Evolutionary conservation across 1,139 yeast species (phyloP), one percentile per base, ranked within the genome.

Genomic region (Lipomyces yarrowii): DNA sequence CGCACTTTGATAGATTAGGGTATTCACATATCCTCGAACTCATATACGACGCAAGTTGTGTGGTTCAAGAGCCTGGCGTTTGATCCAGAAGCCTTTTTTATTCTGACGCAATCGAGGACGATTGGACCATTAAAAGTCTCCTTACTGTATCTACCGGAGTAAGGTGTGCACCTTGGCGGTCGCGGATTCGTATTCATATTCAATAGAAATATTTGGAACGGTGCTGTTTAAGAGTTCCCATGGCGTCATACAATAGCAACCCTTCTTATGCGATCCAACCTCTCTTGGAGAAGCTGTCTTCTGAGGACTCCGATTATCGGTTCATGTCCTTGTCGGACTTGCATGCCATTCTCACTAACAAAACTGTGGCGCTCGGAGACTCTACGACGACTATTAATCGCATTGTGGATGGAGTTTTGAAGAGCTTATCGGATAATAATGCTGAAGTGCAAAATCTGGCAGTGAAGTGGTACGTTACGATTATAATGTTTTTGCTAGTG

Each of bases 281-380:
- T 32, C 65, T 65, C 57, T 61, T 67, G 51, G 67, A 67, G 39
- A 63, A 64, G 63, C 63, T 66, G 46, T 56, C 69, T 23, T 65
- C 69, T 10, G 59, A 66, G 56, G 97, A 91, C 73, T 90, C 96
- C 2, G 97, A 91, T 75, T 81, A 89, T 71, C 82, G 97, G 74
- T 91, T 87, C 77, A 91, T 91, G 97, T 96, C 94, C 2, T 80
- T 91, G 69, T 90, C 86, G 72, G 97, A 91, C 74, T 82, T 91
- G 72, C 86, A 84, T 72, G 84, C 83, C 73, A 80, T 79, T 68
- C 82, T 78, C 65, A 71, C 72, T 71, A 73, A 70, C 71, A 79
- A 61, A 52, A 71, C 73, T 7, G 71, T 74, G 55, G 69, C 75
- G 39, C 74, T 78, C 57, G 73, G 72, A 53, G 79, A 77, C 59